Evolutionary conservation across 2,329 filamentous ascomycete genomes (phyloP).

Genomic region (Cercospora sojina): DNA sequence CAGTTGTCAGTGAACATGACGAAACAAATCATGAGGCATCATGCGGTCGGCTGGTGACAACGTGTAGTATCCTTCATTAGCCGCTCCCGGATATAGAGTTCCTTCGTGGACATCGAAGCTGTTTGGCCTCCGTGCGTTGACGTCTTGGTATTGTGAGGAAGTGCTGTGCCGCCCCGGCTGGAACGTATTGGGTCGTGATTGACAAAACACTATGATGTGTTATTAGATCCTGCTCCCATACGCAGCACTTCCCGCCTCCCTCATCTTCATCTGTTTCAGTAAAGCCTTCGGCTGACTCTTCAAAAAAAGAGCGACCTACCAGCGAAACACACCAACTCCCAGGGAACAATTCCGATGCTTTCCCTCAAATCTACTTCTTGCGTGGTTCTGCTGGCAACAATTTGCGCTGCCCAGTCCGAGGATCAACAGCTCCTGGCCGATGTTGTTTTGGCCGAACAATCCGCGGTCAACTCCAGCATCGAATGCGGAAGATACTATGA

Average conservation of each 20-base stretch:
- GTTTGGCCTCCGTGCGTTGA: not conserved
- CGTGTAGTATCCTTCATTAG: too few relatives aligned
- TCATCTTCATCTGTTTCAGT: not conserved
- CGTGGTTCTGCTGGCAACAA: not conserved
- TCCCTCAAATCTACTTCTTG: not conserved
- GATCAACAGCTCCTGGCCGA: not conserved
- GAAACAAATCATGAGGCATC: too few relatives aligned
- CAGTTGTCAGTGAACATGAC: too few relatives aligned
- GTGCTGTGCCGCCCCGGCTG: not conserved
- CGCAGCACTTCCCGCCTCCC: not conserved
- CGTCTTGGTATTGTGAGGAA: not conserved
- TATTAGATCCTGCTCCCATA: not conserved
- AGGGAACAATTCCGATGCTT: not conserved
- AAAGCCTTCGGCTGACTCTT: too few relatives aligned
- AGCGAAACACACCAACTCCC: not conserved
- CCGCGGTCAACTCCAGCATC: not conserved
- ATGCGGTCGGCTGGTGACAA: too few relatives aligned
- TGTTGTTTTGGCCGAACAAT: not conserved
- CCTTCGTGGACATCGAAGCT: not conserved
- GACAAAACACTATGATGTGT: not conserved
- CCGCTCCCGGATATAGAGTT: too few relatives aligned
- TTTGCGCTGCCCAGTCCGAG: not conserved
- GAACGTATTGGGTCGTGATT: not conserved
- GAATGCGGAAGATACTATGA: not conserved
- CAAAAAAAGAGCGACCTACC: too few relatives aligned